phyloP scores from a whole-genome alignment of 371 early-diverging fungal species.

The Syncephalastrum contaminatum region DNA sequence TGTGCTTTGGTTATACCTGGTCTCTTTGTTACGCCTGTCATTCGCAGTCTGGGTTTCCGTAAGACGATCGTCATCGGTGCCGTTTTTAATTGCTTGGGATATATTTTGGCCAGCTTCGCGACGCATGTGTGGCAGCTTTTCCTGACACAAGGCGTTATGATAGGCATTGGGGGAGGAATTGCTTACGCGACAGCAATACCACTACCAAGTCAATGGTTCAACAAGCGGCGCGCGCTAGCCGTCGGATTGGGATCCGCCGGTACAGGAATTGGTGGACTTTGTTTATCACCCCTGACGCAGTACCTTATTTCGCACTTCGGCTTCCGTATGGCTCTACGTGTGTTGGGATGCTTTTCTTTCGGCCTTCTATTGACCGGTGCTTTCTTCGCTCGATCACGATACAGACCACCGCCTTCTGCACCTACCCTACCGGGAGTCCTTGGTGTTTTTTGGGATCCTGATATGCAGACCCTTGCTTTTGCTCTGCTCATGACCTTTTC shows the following conservation, averaged over 20 bases:
- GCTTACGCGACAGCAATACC: constrained; percentile 39
- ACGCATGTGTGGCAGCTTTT: constrained; percentile 46
- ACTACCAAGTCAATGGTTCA: constrained; percentile 47
- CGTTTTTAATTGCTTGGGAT: constrained; percentile 16
- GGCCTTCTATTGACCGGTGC: constrained; percentile 38
- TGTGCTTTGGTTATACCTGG: neutral
- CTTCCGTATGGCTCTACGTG: constrained; percentile 53
- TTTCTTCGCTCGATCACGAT: constrained; percentile 30
- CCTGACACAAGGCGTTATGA: too few relatives aligned
- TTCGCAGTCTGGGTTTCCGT: constrained; percentile 49
- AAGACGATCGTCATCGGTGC: constrained; percentile 51
- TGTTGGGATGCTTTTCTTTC: constrained; percentile 32
- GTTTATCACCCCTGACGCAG: constrained; percentile 59
- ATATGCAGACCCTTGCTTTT: constrained; percentile 5
- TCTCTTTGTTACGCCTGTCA: constrained; percentile 51
- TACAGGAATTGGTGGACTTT: constrained; percentile 75
- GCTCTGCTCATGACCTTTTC: too few relatives aligned
- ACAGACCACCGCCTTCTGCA: constrained; percentile 21
- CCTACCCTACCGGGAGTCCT: neutral
- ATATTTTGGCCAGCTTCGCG: constrained; percentile 45
- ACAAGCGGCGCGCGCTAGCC: constrained; percentile 39
- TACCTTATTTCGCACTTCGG: constrained; percentile 49
- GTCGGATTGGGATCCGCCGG: constrained; percentile 61
- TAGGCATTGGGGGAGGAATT: too few relatives aligned
- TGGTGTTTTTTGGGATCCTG: constrained; percentile 14